These are phyloP conservation scores for Lachancea dasiensis DNA, from an alignment of 805 yeast genomes.

Conservation along the genomic window DNA sequence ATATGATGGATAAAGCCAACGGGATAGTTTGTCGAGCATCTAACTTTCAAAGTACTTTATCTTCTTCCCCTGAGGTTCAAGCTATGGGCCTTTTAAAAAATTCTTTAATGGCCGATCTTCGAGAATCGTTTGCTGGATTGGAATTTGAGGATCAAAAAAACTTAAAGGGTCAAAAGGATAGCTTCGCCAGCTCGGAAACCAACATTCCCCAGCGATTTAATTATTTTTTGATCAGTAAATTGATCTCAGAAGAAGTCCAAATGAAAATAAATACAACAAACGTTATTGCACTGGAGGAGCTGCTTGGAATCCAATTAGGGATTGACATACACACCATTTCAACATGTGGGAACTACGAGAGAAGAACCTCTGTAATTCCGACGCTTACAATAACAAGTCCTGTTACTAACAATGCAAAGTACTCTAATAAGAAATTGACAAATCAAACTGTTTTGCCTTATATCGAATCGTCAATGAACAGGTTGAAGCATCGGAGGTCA, in stretches of 20 bases:
- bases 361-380: conserved; percentile 17
- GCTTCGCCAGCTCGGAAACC: not conserved
- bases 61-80: conserved; percentile 32
- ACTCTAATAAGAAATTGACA: conserved; percentile 29
- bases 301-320: conserved; percentile 28
- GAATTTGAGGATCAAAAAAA: conserved; percentile 1
- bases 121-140: not conserved
- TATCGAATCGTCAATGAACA: conserved; percentile 56
- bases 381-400: conserved; percentile 28
- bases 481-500: conserved; percentile 43
- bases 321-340: conserved; percentile 16
- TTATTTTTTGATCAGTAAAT: conserved; percentile 19
- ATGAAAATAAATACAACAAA: conserved; percentile 15
- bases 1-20: conserved; percentile 79
- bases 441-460: conserved; percentile 45
- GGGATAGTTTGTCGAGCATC: conserved; percentile 77
- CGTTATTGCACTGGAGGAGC: conserved; percentile 25
- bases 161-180: not conserved
- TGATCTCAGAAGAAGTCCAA: conserved; percentile 27
- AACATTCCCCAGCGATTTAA: conserved; percentile 24
- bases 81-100: conserved; percentile 9
- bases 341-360: conserved; percentile 23
- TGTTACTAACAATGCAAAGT: conserved; percentile 23
- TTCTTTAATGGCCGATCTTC: conserved; percentile 2
- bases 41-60: conserved; percentile 60